Evolutionary conservation across 108 stramenopile genomes (phyloP), one percentile per base, ranked within the genome.

Genomic region (Licmophora abbreviata): DNA sequence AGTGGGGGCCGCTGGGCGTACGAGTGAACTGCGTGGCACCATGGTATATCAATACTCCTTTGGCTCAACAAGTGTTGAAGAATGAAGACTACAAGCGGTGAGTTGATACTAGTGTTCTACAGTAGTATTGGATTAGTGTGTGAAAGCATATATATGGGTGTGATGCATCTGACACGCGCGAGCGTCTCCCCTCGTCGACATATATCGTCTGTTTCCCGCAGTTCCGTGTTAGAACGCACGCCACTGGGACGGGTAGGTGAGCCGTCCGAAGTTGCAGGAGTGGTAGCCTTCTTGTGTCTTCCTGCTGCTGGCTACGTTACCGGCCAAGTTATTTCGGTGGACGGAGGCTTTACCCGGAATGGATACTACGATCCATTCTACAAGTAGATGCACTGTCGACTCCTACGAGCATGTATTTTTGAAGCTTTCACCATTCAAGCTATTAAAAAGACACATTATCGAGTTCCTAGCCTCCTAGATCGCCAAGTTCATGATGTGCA

Each of bases 271-370:
- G 86, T 89, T 20, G 88, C 88, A 43, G 69, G 78, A 8, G 52
- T 85, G 23, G 85, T 88, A n/a, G 90, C 93, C 17, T 97, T 95
- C 56, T 61, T 97, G n/a, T 91, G 86, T 54, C 68, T 93, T 46
- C 86, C 85, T 5, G 81, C 88, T 14, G 74, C 79, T 32, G 65
- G 83, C 10, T 97, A 93, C 60, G 89, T 97, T 21, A 94, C 96
- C 15, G 94, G 94, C 2, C 94, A 95, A 68, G 77, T 90, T 12
- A 89, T 97, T 32, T 67, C 70, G 14, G 86, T 88, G 0, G 96
- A 97, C 58, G 96, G 96, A 28, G 96, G 94, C 0, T 88, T 83
- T 56, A 74, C 75, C 24, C 30, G 69, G 20, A 61, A 76, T 11
- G 64, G 64, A 31, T 76, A 38, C 27, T 76, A 76, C 46, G 75